Evolutionary conservation across 768 basidiomycete species (phyloP), one percentile per base, ranked within the genome.

Genomic region (Boletus pseudopeckii): DNA sequence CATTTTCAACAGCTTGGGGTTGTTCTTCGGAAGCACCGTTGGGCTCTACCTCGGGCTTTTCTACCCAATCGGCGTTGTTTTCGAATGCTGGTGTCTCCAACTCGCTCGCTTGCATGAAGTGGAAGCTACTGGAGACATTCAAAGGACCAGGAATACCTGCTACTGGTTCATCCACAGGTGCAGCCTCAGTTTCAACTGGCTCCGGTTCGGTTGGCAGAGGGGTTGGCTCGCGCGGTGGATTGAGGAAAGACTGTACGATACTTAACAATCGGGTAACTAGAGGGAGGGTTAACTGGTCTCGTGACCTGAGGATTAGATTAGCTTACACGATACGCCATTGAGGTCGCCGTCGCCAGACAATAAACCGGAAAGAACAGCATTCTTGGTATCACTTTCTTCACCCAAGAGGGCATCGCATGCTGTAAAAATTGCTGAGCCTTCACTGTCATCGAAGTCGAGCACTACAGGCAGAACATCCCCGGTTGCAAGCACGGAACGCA

Each of bases 71-170:
- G 8, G 74, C 74, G 28, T 64, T 75, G 20, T 80, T 74, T 52
- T 84, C 83, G 33, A 81, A 79, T 11, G 75, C 62, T 20, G 77
- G 44, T 0, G 76, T 66, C 56, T 88, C 89, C 34, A 91, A 75
- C 62, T 92, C 90, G 67, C 89, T 90, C 53, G 80, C 86, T 69
- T 90, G 85, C 74, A 92, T 86, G 69, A 92, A 92, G 63, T 80
- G 82, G 77, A 90, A 86, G 70, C 83, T 80, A 51, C 77, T 77
- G 0, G 83, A 74, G 71, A 65, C 59, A 70, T 68, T 61, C 70
- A 63, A 45, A 56, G 61, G 41, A 26, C 66, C 67, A 14, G 80
- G 74, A 41, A 81, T 69, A 51, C 73, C 78, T 45, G 74, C 70
- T 36, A 79, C 74, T 30, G 67, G 58, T 41, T 70, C 69, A 33